Percentiles rank a stretch among this genome's conserved stretches.
phyloP scores from a whole-genome alignment of 495 filamentous ascomycete genomes.

The Penicillium pulvis region DNA sequence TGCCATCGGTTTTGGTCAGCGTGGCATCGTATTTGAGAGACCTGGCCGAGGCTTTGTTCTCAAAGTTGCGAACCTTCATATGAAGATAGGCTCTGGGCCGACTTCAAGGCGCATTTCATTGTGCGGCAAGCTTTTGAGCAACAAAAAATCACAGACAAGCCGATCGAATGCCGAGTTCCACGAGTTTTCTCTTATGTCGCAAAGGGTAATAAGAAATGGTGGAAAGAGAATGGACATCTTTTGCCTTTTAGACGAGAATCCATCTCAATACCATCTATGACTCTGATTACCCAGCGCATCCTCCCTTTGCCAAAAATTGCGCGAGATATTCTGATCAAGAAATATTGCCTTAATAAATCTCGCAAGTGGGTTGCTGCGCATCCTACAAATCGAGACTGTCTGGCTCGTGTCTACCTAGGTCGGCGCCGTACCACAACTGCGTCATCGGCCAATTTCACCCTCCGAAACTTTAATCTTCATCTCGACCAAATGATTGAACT shows the following conservation, averaged over 20 bases:
- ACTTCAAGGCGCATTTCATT: conserved; percentile 8
- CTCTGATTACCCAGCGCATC: conserved; percentile 36
- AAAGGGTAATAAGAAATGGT: conserved; percentile 24
- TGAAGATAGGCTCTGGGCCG: conserved; percentile 12
- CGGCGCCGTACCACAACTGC: conserved; percentile 19
- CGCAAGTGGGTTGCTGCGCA: conserved; percentile 18
- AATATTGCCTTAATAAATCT: conserved; percentile 28
- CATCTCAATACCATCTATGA: conserved; percentile 23
- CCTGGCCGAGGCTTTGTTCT: conserved; percentile 5
- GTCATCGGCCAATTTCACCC: conserved; percentile 27
- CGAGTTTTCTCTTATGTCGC: conserved; percentile 13
- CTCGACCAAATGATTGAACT: conserved; percentile 42
- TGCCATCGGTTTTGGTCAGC: conserved; percentile 14
- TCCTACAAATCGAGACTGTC: conserved; percentile 39
- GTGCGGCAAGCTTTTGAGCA: conserved; percentile 5
- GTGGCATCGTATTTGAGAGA: conserved; percentile 14
- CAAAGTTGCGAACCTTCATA: conserved; percentile 12
- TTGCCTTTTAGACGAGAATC: conserved; percentile 16
- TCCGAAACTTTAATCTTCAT: conserved; percentile 47
- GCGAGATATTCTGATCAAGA: conserved; percentile 31
- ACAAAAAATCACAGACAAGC: not conserved
- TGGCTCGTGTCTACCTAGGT: conserved; percentile 41
- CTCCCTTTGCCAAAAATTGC: conserved; percentile 31
- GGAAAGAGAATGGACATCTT: conserved; percentile 16
- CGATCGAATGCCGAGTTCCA: conserved; percentile 8